Evolutionary conservation across 225 moss, liverwort and hornwort species (phyloP), one percentile per base, ranked within the genome.

Genomic region (Pseudisothecium myosuroides): DNA sequence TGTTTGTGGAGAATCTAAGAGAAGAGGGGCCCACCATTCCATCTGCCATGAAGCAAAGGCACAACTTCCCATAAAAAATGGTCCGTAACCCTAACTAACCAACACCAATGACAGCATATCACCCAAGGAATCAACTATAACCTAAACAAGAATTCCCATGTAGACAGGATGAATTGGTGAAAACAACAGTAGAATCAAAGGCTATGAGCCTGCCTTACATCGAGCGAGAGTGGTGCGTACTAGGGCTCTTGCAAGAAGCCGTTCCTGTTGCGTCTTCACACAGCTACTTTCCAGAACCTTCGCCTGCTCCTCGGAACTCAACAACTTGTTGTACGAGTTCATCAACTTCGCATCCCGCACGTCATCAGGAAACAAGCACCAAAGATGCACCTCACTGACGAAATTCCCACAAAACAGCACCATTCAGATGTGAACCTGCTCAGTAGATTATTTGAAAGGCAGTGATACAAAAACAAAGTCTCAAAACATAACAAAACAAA

Each of bases 361-460:
- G 83, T 99, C 97, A 80, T 95, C 96, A 29, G 96, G 97, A 91
- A 99, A 99, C 63, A 96, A 65, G 89, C 96, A 97, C 98, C 97
- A 97, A 47, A 99, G 93, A 87, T 99, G 98, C 31, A 95, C 95
- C 88, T 96, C 98, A 79, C 97, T 96, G 91, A 60, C n/a, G 68
- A 14, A 82, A 76, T 37, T 10, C 36, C 87, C 73, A 75, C 49
- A 36, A 39, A 80, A 87, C 63, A 56, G 16, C 66, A 91, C 43
- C 65, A 74, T 81, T 63, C 55, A 69, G 65, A 71, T 68, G 20
- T 79, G 83, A 89, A 84, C 47, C 39, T 84, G 43, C 71, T 54
- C n/a, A 41, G 86, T 52, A 81, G 64, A 76, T 34, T 7, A 54
- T 7, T 76, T 83, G 47, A 78, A 83, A 50, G 69, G 43, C 16